phyloP scores from a whole-genome alignment of 163 green algal genomes.

The Prototheca wickerhamii region DNA sequence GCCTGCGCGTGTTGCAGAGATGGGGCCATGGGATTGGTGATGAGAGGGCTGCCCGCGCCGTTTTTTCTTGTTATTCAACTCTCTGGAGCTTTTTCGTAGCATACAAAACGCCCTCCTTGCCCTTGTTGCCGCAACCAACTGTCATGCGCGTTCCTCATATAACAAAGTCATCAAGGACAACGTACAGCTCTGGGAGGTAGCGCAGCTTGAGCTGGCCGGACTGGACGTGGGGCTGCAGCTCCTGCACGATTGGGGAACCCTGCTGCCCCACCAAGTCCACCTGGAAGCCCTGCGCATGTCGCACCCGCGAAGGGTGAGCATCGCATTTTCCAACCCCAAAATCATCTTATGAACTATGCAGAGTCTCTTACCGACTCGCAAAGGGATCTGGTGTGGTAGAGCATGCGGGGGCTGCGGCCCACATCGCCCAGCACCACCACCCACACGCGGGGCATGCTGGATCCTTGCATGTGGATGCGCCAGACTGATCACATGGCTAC shows the following conservation, averaged over 20 bases:
- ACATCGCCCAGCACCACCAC: conserved; percentile 95
- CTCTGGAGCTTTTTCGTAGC: no score
- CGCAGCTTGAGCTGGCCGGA: conserved; percentile 7
- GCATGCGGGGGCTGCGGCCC: conserved; percentile 89
- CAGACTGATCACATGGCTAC: neutral
- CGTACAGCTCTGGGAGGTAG: conserved; percentile 27
- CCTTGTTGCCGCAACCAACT: no score
- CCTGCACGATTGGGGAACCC: conserved; percentile 12
- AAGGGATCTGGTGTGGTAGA: conserved; percentile 87
- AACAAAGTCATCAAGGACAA: no score
- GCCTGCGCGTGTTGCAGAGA: neutral
- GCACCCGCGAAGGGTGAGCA: neutral
- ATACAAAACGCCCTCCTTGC: no score
- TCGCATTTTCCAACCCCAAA: neutral
- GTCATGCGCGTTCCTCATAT: no score
- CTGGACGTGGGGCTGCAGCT: conserved; percentile 9
- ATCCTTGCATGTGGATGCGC: no score
- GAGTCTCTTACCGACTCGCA: conserved; percentile 31
- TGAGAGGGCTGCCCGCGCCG: no score
- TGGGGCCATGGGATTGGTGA: neutral
- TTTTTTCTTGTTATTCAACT: no score
- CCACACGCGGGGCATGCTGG: conserved; percentile 39
- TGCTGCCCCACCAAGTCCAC: conserved; percentile 21
- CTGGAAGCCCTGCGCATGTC: conserved; percentile 10
- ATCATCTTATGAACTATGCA: no score